These are phyloP conservation scores for Beauveria sp. DNA, from an alignment of 2,329 filamentous ascomycete genomes.

Conservation along the genomic window DNA sequence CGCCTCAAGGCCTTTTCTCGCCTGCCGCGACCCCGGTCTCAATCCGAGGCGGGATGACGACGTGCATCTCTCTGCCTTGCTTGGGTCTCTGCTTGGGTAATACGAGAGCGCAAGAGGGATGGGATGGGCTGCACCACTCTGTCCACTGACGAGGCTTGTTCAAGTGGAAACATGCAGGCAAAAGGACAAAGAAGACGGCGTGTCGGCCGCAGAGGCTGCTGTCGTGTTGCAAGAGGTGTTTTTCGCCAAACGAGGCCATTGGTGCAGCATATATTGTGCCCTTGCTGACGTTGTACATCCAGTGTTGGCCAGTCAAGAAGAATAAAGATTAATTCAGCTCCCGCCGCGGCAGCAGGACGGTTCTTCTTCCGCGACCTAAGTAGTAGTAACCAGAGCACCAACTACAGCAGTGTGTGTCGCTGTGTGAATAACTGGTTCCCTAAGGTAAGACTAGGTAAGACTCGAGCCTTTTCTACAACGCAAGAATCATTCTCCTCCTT, in stretches of 20 bases:
- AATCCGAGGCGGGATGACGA: slow-evolving; percentile 4
- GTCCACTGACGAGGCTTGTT: neutral
- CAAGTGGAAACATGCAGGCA: neutral
- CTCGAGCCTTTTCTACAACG: too few relatives aligned
- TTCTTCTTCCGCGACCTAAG: neutral
- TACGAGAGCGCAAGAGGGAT: neutral
- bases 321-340: too few relatives aligned
- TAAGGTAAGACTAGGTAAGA: too few relatives aligned
- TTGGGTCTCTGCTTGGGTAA: neutral
- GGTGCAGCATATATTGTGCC: too few relatives aligned
- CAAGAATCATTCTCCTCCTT: too few relatives aligned
- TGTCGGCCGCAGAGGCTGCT: too few relatives aligned
- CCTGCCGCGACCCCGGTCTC: neutral
- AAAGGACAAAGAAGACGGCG: neutral
- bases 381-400: neutral
- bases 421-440: neutral
- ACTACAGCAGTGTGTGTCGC: neutral
- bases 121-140: neutral
- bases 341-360: neutral
- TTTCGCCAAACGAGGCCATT: too few relatives aligned
- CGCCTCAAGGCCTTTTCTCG: neutral
- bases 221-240: too few relatives aligned
- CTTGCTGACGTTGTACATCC: too few relatives aligned
- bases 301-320: too few relatives aligned
- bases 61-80: neutral